These are phyloP conservation scores for Rhodosporidiobolus sp. DNA, from an alignment of 768 basidiomycete genomes.

Conservation along the genomic window DNA sequence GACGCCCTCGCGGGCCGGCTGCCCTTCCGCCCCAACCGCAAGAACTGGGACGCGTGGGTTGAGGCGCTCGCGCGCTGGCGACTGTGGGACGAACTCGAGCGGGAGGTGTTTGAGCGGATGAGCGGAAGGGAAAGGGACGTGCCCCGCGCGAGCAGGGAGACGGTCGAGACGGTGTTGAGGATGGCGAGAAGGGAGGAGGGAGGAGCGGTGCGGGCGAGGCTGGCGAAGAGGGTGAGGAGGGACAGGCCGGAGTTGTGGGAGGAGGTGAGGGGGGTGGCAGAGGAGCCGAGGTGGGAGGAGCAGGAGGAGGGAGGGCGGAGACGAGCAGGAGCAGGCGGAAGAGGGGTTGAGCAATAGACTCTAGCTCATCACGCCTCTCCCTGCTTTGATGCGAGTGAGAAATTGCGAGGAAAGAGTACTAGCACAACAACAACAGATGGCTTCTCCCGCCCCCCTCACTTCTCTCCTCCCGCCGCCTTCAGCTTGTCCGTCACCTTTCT, in stretches of 20 bases:
- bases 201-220: not conserved
- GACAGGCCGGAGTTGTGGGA: constrained; percentile 25
- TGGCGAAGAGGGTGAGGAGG: not conserved
- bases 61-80: constrained; percentile 79
- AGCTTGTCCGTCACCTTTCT: constrained; percentile 53
- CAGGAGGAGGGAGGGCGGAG: not conserved
- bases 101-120: constrained; percentile 66
- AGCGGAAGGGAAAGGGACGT: not conserved
- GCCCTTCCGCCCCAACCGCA: constrained; percentile 53
- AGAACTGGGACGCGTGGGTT: constrained; percentile 77
- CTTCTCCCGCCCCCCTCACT: not conserved
- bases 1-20: constrained; percentile 51
- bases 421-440: constrained; percentile 8
- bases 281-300: not conserved
- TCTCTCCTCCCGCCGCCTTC: not conserved
- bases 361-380: too few species aligned
- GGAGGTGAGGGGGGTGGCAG: constrained; percentile 14
- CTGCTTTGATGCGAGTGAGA: too few species aligned
- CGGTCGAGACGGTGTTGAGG: constrained; percentile 31
- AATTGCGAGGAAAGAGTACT: too few species aligned
- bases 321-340: not conserved
- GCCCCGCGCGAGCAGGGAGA: constrained; percentile 11
- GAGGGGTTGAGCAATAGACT: not conserved
- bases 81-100: constrained; percentile 64
- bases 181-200: constrained; percentile 16